Evolutionary conservation across 2,329 filamentous ascomycete genomes (phyloP), one percentile per base, ranked within the genome.

Genomic region (Hypoxylon sp.): DNA sequence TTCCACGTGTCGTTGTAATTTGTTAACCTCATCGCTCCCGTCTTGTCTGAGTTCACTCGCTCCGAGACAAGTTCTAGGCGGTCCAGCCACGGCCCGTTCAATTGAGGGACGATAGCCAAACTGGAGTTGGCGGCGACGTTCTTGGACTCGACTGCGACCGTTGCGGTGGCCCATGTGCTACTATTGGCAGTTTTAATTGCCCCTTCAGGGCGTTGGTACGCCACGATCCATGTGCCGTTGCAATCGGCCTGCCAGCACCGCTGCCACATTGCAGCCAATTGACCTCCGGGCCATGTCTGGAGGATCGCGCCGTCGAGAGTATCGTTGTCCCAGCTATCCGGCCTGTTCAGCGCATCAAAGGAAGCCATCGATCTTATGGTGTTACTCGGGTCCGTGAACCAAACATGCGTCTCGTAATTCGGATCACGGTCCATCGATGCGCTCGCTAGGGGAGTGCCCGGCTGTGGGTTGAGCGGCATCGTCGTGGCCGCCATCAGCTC

Each of bases 141-240:
- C 2, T 47, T 42, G 11, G 64, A 61, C 0, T 72, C 55, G 31
- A 75, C 54, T 4, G 71, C 73, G 13, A 72, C 63, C 6, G 66
- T 68, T 8, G 73, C 67, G 24, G 51, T 48, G 3, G 32, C 64
- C 67, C 67, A 74, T 13, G 62, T 69, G 44, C 68, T 75, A 8
- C 62, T 67, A 46, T 76, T 76, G 1, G 73, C 73, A 13, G 71
- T 70, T 32, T 75, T 72, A 29, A 76, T 70, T 32, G 66, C 68
- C 5, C 69, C 72, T 42, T 75, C 73, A 8, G 68, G 70, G 6
- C 73, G 64, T 66, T 76, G 74, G 51, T 74, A 76, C 6, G 73
- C 74, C 13, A 76, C 65, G 21, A 69, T 37, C 69, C 70, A 76
- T 6, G 55, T 65, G 2, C 74, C 74, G 3, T 52, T 21, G 13